phyloP scores from a whole-genome alignment of 805 yeast genomes.

The Ogataea dorogensis region DNA sequence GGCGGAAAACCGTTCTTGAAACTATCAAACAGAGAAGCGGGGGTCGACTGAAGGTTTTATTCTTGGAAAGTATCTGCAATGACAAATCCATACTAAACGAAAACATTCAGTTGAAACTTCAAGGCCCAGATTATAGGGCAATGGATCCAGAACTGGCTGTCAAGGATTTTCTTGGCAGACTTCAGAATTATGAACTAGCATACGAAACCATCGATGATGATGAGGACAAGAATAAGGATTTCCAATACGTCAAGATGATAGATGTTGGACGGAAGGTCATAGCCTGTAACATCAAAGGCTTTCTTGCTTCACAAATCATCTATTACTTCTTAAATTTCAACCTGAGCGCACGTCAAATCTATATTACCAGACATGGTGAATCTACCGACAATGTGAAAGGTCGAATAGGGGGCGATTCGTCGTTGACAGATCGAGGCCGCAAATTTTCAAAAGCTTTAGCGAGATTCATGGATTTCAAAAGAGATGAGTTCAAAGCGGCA shows the following conservation, averaged over 20 bases:
- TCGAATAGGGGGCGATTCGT: slow-evolving; percentile 88
- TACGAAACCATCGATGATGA: slow-evolving; percentile 84
- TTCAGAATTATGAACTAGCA: slow-evolving; percentile 80
- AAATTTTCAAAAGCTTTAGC: slow-evolving; percentile 72
- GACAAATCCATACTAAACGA: slow-evolving; percentile 74
- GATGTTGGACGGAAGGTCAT: slow-evolving; percentile 94
- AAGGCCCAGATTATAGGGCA: slow-evolving; percentile 88
- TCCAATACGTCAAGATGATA: slow-evolving; percentile 91
- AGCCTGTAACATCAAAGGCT: slow-evolving; percentile 83
- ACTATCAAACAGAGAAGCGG: slow-evolving; percentile 55
- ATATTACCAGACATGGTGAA: slow-evolving; percentile 96
- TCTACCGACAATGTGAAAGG: slow-evolving; percentile 82
- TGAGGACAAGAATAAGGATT: slow-evolving; percentile 58
- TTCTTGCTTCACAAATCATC: slow-evolving; percentile 88
- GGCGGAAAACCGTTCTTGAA: slow-evolving; percentile 58
- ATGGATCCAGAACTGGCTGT: slow-evolving; percentile 84
- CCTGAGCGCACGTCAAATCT: slow-evolving; percentile 82
- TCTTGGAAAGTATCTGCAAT: slow-evolving; percentile 83
- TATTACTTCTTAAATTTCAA: slow-evolving; percentile 89
- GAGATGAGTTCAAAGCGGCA: slow-evolving; percentile 61
- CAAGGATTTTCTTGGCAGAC: slow-evolving; percentile 76
- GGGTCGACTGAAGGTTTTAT: slow-evolving; percentile 72
- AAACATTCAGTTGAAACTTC: slow-evolving; percentile 77
- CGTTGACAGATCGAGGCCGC: slow-evolving; percentile 73
- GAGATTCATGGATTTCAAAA: slow-evolving; percentile 68